Base-by-base conservation (phyloP, 208 protist species). In the Acanthamoeba sp. region DNA sequence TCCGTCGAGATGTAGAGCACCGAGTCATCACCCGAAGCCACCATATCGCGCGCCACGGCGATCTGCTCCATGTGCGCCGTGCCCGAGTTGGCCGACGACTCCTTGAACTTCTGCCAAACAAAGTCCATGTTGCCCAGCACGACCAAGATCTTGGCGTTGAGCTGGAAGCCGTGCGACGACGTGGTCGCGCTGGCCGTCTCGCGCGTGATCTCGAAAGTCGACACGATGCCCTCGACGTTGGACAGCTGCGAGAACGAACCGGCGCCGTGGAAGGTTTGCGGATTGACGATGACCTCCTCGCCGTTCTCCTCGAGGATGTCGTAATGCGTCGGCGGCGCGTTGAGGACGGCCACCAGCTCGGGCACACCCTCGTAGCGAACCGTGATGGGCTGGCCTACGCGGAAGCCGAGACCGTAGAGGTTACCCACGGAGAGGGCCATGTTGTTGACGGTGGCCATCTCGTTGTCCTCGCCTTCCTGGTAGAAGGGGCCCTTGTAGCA, bases 241-340 rank as follows among this genome's bases (percentile, higher is more conserved):
- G 73, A 84, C 40, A 84, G 73, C 73, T 48, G 38, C 34, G 73
- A 16, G 73, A 84, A 84, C 7, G 73, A 84, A 7, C 73, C 73
- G 18, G 73, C 12, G 24, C 73, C 73, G 38, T 12, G 14, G 73
- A 84, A 84, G 73, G 73, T 55, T 12, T 27, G 18, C 20, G 6
- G 73, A 27, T 84, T 84, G 73, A 50, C 40, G 73, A 84, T 84
- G 9, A 84, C 32, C 34, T 84, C 73, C 14, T 48, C 73, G 27
- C 73, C 73, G 48, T 18, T 52, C 48, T n/a, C 22, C 36, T 50
- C 42, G 40, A 84, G 34, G 24, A 84, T 52, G 76, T 85, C 76
- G 76, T 85, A 85, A 40, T 85, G 76, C 0, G 76, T 85, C 24
- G 76, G 76, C 76, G 76, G 76, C 40, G 76, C 76, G 76, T 85